Evolutionary conservation across 345 rosid genomes (phyloP), one percentile per base, ranked within the genome.

Genomic region (Salix caprea): DNA sequence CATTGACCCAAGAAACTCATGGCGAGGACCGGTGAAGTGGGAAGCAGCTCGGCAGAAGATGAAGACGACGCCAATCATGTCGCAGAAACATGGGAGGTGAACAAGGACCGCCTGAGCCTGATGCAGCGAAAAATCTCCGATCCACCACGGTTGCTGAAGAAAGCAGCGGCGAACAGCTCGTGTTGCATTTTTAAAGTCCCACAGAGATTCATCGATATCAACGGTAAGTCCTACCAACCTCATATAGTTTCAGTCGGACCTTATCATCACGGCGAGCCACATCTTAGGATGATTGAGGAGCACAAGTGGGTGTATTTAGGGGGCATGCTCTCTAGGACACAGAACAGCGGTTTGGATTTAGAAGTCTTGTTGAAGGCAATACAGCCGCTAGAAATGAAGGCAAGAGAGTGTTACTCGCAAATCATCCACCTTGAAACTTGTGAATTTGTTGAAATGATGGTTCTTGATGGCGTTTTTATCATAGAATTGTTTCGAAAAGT

Each of bases 241-340:
- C 89, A 86, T 14, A 86, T 89, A 10, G 93, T 91, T 76, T 91
- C 97, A 1, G 77, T 93, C 0, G 97, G 97, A 6, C 97, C 97
- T 2, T 90, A 86, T 71, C 96, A 93, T 85, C 79, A 81, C 4
- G 90, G 89, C 16, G 56, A 88, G 44, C 46, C 77, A 0, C 83
- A 85, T 1, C 86, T 91, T 34, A 61, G 68, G 56, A 91, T 93
- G 91, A 90, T 93, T 26, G 90, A 93, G 73, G 94, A 93, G 79
- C 97, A 93, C 81, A 93, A 93, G 72, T 93, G 97, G 94, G 80
- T 77, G n/a, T 93, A 91, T 76, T 71, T 93, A 19, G 85, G 90
- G 18, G 68, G 76, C 44, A 74, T 91, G 28, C 82, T 91, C 48
- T 23, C 74, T 6, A 82, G 97, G 76, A 79, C 83, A 15, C 44